Evolutionary conservation across 768 basidiomycete genomes (phyloP).

Genomic region (Cantharellus cinnabarinus): DNA sequence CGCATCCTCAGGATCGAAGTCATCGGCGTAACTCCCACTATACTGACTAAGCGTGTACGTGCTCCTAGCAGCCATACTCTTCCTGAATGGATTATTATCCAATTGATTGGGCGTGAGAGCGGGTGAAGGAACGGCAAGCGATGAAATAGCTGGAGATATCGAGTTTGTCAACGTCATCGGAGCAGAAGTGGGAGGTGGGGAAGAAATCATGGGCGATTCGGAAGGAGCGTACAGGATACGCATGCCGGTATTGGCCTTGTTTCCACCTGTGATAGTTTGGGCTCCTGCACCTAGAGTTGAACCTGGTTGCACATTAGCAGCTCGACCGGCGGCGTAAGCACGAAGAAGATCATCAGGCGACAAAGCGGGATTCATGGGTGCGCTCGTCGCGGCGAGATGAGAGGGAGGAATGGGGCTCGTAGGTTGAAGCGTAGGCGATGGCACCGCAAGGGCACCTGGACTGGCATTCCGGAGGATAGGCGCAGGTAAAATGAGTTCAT

Average conservation of each 20-base stretch:
- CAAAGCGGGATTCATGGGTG: background rate
- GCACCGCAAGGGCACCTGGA: background rate
- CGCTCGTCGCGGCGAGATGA: background rate
- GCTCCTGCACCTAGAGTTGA: background rate
- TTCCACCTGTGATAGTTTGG: background rate
- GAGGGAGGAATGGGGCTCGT: background rate
- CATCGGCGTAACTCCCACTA: background rate
- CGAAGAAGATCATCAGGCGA: conserved; percentile 8
- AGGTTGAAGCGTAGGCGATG: conserved; percentile 2
- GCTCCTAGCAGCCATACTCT: conserved; percentile 6
- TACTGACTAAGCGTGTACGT: conserved; percentile 1
- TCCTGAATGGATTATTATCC: conserved; percentile 9
- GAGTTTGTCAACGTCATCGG: background rate
- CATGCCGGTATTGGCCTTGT: conserved; percentile 7
- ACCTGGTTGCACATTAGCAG: background rate
- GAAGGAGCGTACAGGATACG: conserved; percentile 6
- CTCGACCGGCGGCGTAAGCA: conserved; percentile 7
- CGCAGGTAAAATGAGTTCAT: conserved; percentile 1
- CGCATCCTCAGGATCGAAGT: too few relatives aligned
- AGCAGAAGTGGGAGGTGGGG: too few relatives aligned
- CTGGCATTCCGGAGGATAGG: background rate
- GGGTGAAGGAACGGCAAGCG: background rate
- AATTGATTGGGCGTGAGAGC: background rate
- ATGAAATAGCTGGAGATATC: background rate
- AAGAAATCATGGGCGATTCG: background rate